Conservation (phyloP, 208 protist species). For the Leishmania tropica region DNA sequence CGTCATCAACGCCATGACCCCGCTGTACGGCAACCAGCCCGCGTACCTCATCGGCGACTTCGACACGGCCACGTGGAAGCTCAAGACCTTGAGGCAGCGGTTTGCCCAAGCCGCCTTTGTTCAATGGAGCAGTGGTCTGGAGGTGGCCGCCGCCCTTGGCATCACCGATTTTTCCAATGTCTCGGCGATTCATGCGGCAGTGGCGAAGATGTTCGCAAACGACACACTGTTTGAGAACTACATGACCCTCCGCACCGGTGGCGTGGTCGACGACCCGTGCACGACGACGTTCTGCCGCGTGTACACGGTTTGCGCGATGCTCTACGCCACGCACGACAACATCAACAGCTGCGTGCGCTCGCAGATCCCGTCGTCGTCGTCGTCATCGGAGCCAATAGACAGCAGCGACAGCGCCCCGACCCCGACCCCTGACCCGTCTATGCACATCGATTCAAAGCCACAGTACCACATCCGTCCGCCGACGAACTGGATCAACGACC, state of each 20-base stretch:
- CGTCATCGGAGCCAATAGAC: not conserved
- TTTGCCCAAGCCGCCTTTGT: slow-evolving; percentile 30
- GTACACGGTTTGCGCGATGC: slow-evolving; percentile 56
- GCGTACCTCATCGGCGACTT: slow-evolving; percentile 69
- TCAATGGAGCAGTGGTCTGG: slow-evolving; percentile 40
- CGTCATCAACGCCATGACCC: slow-evolving; percentile 24
- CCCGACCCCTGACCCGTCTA: not conserved
- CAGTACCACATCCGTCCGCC: slow-evolving; percentile 57
- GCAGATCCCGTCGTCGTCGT: slow-evolving; percentile 4
- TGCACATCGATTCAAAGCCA: slow-evolving; percentile 26
- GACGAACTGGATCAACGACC: slow-evolving; percentile 66
- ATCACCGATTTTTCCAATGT: slow-evolving; percentile 42
- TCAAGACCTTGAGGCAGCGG: slow-evolving; percentile 51
- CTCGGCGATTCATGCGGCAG: slow-evolving; percentile 17
- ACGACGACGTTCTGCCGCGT: slow-evolving; percentile 55
- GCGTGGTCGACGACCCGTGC: slow-evolving; percentile 37
- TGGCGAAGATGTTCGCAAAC: slow-evolving; percentile 38
- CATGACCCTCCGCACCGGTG: slow-evolving; percentile 51
- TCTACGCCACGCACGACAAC: slow-evolving; percentile 34
- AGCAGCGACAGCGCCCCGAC: slow-evolving; percentile 9
- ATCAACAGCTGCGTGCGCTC: slow-evolving; percentile 41
- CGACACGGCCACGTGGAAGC: slow-evolving; percentile 26
- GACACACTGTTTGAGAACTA: slow-evolving; percentile 56
- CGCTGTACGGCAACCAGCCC: slow-evolving; percentile 64
- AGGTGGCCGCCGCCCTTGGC: slow-evolving; percentile 46